A percentile compares a stretch with the other conserved stretches of the same genome.
Evolutionary conservation across 176 grass and related monocot species (phyloP).

Genomic region (bread wheat (Triticum aestivum)): DNA sequence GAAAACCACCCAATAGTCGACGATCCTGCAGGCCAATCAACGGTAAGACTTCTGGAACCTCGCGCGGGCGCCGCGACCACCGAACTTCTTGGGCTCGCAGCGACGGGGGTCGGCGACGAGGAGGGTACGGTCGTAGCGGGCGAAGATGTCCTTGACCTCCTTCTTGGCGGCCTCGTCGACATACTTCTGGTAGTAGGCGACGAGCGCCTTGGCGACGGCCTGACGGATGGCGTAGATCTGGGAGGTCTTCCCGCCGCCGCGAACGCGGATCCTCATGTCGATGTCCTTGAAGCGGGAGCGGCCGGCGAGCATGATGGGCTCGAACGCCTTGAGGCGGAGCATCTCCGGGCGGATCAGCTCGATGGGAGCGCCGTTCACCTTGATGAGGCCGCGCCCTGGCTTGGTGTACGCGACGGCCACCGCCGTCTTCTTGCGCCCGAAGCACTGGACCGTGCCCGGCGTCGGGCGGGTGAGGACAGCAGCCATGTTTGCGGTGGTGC

Average conservation of each 20-base stretch:
- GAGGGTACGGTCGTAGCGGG: slow-evolving; percentile 23
- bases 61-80: slow-evolving; percentile 67
- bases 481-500: slow-evolving; percentile 7
- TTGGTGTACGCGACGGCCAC: slow-evolving; percentile 69
- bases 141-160: slow-evolving; percentile 21
- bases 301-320: slow-evolving; percentile 68
- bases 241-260: slow-evolving; percentile 74
- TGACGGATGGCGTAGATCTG: slow-evolving; percentile 86
- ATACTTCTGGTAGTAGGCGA: slow-evolving; percentile 75
- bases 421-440: slow-evolving; percentile 76
- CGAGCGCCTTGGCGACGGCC: slow-evolving; percentile 71
- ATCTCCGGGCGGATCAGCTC: slow-evolving; percentile 76
- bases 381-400: slow-evolving; percentile 70
- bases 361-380: slow-evolving; percentile 76
- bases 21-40: slow-evolving; percentile 15
- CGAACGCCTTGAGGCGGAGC: slow-evolving; percentile 70
- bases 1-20: neutral
- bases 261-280: slow-evolving; percentile 76
- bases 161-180: slow-evolving; percentile 61
- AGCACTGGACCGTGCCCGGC: slow-evolving; percentile 60
- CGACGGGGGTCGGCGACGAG: slow-evolving; percentile 51
- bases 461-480: slow-evolving; percentile 27
- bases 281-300: slow-evolving; percentile 58
- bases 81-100: slow-evolving; percentile 88
- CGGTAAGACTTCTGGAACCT: slow-evolving; percentile 85